Evolutionary conservation across 495 filamentous ascomycete species (phyloP), one percentile per base, ranked within the genome.

Genomic region (Evansstolkia leycettana): DNA sequence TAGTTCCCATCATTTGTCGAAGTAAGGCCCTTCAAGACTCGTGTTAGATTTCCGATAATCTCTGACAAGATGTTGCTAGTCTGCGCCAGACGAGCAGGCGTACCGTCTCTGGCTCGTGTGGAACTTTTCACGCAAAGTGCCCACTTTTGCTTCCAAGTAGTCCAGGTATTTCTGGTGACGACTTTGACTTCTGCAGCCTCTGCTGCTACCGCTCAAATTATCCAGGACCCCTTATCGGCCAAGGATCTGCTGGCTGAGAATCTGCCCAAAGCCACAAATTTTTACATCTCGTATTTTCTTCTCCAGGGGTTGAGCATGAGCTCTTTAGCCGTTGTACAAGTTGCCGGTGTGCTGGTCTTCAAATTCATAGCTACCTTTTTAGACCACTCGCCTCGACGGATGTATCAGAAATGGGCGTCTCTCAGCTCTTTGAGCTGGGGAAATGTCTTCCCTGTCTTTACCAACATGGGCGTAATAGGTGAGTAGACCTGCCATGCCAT

Each of bases 261-360:
- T 42, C 52, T 94, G 2, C 87, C 87, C 3, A 81, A 77, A 43
- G 72, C 81, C 2, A 87, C 82, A 41, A 93, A 88, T 54, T 84
- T 94, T 51, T 94, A 90, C 58, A 82, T 94, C 27, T 80, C 81
- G 1, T 94, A 89, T 62, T 88, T 94, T 50, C 76, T 94, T 38
- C 73, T 94, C 14, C 84, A 93, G 50, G 87, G 87, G 26, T 54
- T 94, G 29, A 78, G 73, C 15, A 69, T 87, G 46, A 78, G 81
- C 31, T 70, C 82, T 0, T 61, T 76, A 35, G 69, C 79, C 2
- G 59, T 94, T 8, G 74, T 88, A 7, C 81, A 88, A 48, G 70
- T 86, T 13, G 54, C 69, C 28, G 82, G 84, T 14, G 76, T 85
- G 20, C 44, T 84, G 37, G 55, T 89, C 27, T 85, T 85, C 58